A percentile compares a stretch with the other conserved stretches of the same genome.
Evolutionary conservation across 768 basidiomycete genomes (phyloP).

Genomic region (Wakefieldia striispora): DNA sequence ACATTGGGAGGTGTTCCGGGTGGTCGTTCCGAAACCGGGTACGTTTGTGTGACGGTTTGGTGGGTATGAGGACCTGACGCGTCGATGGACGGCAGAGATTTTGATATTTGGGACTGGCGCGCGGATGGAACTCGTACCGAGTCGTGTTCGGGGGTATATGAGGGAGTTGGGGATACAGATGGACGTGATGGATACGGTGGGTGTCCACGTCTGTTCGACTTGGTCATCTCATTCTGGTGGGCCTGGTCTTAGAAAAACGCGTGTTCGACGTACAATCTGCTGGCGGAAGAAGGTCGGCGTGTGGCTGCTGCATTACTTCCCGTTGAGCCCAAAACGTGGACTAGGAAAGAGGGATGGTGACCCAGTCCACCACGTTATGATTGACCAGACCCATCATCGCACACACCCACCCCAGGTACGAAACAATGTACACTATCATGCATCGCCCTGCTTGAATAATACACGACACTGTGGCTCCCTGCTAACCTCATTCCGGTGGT

Average conservation of each 20-base stretch:
- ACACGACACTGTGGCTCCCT: neutral
- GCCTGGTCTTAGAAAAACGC: conserved; percentile 68
- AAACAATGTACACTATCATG: conserved; percentile 19
- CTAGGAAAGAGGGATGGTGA: conserved; percentile 21
- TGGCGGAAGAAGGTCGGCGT: conserved; percentile 89
- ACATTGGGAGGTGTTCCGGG: conserved; percentile 78
- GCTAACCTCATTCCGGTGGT: conserved; percentile 23
- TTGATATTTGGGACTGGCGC: conserved; percentile 86
- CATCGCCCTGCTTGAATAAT: conserved; percentile 11
- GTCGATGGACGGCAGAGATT: conserved; percentile 60
- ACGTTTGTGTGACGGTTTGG: conserved; percentile 23
- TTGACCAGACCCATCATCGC: no score
- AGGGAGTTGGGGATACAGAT: conserved; percentile 79
- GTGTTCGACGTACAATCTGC: conserved; percentile 91
- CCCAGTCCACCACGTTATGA: neutral
- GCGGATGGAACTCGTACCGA: conserved; percentile 66
- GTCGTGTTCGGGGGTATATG: conserved; percentile 61
- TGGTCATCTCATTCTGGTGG: neutral
- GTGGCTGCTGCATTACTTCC: conserved; percentile 92
- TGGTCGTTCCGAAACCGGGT: conserved; percentile 86
- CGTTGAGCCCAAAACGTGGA: conserved; percentile 52
- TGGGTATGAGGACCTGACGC: neutral
- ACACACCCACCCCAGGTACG: no score
- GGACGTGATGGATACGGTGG: conserved; percentile 82
- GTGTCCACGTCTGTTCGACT: conserved; percentile 17